Percentiles rank a stretch among this genome's conserved stretches.
phyloP scores from a whole-genome alignment of 164 flowering plant species.

The Umbellularia californica region DNA sequence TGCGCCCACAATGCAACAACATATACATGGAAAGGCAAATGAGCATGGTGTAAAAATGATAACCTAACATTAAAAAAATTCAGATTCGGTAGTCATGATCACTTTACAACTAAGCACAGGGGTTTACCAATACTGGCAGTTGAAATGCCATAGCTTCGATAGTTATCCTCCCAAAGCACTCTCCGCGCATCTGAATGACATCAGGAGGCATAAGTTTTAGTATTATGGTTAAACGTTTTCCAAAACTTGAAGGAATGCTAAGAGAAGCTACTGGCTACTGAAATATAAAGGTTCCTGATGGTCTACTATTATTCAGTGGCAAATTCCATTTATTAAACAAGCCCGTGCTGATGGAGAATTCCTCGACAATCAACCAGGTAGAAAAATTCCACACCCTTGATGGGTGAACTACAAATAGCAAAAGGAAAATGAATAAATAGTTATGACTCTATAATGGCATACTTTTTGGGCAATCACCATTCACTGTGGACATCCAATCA shows the following conservation, averaged over 20 bases:
- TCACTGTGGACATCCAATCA: neutral
- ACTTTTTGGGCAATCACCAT: neutral
- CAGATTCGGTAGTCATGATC: neutral
- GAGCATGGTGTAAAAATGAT: too few species aligned
- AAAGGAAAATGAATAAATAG: neutral
- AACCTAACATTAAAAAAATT: too few species aligned
- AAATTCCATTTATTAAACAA: neutral
- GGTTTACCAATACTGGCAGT: conserved; percentile 80
- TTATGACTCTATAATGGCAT: neutral
- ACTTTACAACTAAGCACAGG: neutral
- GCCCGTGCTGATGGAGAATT: neutral
- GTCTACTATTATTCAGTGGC: neutral
- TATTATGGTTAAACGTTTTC: neutral
- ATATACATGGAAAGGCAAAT: too few species aligned
- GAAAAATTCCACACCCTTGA: neutral
- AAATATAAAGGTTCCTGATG: neutral
- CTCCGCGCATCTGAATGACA: conserved; percentile 73
- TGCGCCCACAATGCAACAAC: too few species aligned
- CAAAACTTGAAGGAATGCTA: neutral
- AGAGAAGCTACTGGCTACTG: neutral
- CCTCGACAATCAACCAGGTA: neutral
- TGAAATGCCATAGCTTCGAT: conserved; percentile 99
- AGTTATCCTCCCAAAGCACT: conserved; percentile 99
- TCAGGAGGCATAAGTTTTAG: neutral
- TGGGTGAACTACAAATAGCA: neutral